Evolutionary conservation across 768 basidiomycete species (phyloP).

Genomic region (Xerocomellus dryophilus): DNA sequence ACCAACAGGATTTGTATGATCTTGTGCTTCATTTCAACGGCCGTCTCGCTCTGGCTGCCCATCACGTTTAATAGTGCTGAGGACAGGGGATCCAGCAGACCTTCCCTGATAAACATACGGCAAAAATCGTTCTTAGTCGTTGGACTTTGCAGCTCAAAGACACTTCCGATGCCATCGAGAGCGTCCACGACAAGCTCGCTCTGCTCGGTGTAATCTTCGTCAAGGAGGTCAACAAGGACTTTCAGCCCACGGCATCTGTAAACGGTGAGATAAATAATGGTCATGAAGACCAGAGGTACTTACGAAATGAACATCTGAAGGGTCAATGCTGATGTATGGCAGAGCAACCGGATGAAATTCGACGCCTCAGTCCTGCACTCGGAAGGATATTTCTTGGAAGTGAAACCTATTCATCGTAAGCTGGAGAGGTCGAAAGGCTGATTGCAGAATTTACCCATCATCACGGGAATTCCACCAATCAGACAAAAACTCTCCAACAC

Average conservation of each 20-base stretch:
- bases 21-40: slow-evolving; percentile 78
- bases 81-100: slow-evolving; percentile 88
- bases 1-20: slow-evolving; percentile 86
- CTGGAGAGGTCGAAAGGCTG: background rate
- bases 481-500: slow-evolving; percentile 95
- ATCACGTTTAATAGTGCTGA: slow-evolving; percentile 88
- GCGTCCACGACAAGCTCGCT: slow-evolving; percentile 90
- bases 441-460: slow-evolving; percentile 64
- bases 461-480: slow-evolving; percentile 91
- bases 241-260: slow-evolving; percentile 88
- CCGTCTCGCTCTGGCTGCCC: slow-evolving; percentile 60
- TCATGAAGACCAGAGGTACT: slow-evolving; percentile 32
- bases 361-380: slow-evolving; percentile 96
- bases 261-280: slow-evolving; percentile 2
- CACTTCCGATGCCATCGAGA: slow-evolving; percentile 89
- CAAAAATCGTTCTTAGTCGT: slow-evolving; percentile 99
- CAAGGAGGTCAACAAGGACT: slow-evolving; percentile 91
- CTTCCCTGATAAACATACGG: slow-evolving; percentile 96
- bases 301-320: slow-evolving; percentile 99
- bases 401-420: slow-evolving; percentile 59
- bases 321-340: slow-evolving; percentile 89
- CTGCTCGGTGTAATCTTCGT: slow-evolving; percentile 93
- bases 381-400: slow-evolving; percentile 89
- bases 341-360: slow-evolving; percentile 87
- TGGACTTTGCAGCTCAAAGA: slow-evolving; percentile 94